phyloP scores from a whole-genome alignment of 257 asterid genomes.

The Echites panduratus region DNA sequence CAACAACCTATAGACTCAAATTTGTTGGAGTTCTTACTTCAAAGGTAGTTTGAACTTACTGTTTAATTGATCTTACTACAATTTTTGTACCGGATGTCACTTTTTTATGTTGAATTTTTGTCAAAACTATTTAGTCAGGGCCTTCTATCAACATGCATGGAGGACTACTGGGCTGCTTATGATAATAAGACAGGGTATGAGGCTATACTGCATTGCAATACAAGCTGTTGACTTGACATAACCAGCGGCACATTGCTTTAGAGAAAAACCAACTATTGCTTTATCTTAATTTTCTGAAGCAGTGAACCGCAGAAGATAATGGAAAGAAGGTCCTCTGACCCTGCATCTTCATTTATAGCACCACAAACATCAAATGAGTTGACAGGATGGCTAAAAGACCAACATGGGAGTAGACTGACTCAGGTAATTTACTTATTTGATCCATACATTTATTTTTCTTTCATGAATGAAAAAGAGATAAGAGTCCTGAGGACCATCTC shows the following conservation, averaged over 20 bases:
- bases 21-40: conserved; percentile 61
- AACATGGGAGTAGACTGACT: conserved; percentile 22
- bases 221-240: not conserved
- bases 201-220: conserved; percentile 8
- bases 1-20: conserved; percentile 45
- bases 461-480: not conserved
- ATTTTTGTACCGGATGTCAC: not conserved
- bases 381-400: conserved; percentile 31
- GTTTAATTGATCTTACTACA: conserved; percentile 5
- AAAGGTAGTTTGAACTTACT: conserved; percentile 39
- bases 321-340: conserved; percentile 38
- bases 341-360: conserved; percentile 26
- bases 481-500: not conserved
- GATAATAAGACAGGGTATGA: conserved; percentile 51
- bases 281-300: conserved; percentile 23
- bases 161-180: conserved; percentile 69
- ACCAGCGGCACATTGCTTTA: not conserved
- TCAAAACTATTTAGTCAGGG: conserved; percentile 49
- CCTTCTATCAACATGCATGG: conserved; percentile 60
- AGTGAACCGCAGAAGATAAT: conserved; percentile 47
- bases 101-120: conserved; percentile 19
- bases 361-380: conserved; percentile 28
- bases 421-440: conserved; percentile 27
- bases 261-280: not conserved
- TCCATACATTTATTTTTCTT: not conserved